These are phyloP conservation scores for Penicillium canariense DNA, from an alignment of 495 filamentous ascomycete genomes.

Conservation along the genomic window DNA sequence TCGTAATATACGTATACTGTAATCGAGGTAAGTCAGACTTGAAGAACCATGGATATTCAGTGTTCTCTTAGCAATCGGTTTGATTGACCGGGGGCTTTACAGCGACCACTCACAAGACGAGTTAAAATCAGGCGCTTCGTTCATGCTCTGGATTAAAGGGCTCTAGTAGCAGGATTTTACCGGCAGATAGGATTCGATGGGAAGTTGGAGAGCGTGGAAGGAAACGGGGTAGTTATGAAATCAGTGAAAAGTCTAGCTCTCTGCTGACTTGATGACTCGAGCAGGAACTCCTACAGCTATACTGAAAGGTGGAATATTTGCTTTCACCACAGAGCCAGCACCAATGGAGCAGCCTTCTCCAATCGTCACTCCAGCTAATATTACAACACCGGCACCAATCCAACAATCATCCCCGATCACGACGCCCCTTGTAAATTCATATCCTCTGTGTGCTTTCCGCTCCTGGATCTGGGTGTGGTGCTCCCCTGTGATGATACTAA, in stretches of 20 bases:
- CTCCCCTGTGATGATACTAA: constrained; percentile 44
- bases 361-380: constrained; percentile 48
- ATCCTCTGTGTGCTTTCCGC: constrained; percentile 26
- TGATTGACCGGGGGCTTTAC: too few species aligned
- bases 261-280: constrained; percentile 24
- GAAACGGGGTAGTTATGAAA: too few species aligned
- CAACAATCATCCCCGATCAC: constrained; percentile 48
- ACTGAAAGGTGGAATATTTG: constrained; percentile 35
- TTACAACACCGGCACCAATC: constrained; percentile 42
- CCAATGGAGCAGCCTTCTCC: constrained; percentile 45
- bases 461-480: constrained; percentile 43
- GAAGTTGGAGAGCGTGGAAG: too few species aligned
- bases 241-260: not conserved
- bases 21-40: too few species aligned
- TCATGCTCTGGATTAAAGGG: too few species aligned
- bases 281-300: constrained; percentile 44
- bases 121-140: too few species aligned
- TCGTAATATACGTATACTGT: too few species aligned
- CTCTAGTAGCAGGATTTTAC: too few species aligned
- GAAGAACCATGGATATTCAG: too few species aligned
- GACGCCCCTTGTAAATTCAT: constrained; percentile 37
- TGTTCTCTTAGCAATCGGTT: too few species aligned
- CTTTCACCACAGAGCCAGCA: constrained; percentile 45
- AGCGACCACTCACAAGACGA: too few species aligned
- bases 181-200: too few species aligned